These are phyloP conservation scores for Populus simonii DNA, from an alignment of 345 rosid genomes.

Conservation along the genomic window DNA sequence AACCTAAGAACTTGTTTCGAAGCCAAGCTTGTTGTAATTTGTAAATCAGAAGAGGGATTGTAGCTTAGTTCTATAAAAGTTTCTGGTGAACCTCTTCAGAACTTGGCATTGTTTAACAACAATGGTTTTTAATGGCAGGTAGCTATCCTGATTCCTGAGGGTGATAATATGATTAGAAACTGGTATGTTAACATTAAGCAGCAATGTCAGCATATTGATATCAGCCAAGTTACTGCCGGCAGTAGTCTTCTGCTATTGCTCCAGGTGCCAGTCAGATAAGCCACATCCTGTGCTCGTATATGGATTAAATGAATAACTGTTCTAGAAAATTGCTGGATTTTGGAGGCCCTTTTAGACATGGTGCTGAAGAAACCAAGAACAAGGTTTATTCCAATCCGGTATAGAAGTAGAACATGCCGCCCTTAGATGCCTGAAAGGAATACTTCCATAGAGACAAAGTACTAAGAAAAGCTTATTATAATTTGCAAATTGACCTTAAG, in stretches of 20 bases:
- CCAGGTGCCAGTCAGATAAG: neutral
- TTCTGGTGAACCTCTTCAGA: neutral
- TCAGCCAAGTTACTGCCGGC: neutral
- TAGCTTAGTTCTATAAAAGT: neutral
- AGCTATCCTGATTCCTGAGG: neutral
- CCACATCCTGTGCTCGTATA: neutral
- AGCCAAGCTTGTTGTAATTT: neutral
- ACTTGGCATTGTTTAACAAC: neutral
- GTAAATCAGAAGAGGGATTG: neutral
- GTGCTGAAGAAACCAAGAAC: neutral
- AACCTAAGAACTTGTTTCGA: neutral
- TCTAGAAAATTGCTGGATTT: neutral
- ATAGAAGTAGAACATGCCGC: conserved; percentile 16
- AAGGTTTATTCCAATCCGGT: neutral
- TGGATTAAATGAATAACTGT: neutral
- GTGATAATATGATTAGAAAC: neutral
- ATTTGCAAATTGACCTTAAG: conserved; percentile 23
- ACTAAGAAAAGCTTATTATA: neutral
- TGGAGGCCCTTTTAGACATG: neutral
- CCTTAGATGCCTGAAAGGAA: conserved; percentile 25
- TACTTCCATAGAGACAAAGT: conserved; percentile 27
- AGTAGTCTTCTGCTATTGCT: neutral
- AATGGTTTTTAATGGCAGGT: neutral
- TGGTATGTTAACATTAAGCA: too few species aligned
- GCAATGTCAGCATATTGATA: neutral